Evolutionary conservation across 148 eudicot species (phyloP), one percentile per base, ranked within the genome.

Genomic region (Tetragonia tetragonoides): DNA sequence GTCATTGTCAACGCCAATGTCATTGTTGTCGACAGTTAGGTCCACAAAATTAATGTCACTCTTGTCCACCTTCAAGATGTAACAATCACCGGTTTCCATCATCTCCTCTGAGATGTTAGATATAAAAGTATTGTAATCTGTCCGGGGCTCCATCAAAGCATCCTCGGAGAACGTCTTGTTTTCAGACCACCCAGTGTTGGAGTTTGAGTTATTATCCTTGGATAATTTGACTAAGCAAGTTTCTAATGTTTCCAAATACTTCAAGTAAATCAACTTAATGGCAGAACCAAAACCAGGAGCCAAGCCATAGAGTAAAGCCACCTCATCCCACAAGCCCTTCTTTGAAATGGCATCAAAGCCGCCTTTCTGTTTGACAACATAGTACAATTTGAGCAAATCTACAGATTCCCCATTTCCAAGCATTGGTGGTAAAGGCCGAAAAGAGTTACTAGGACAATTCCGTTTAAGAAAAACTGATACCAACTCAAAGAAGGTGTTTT

Each of bases 311-410:
- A 87, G 83, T 56, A 81, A 80, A 61, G 86, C 94, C 44, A 91
- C 87, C 34, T 59, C 83, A 85, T 82, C 88, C 93, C 95, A 92
- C 79, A 77, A 59, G 47, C 80, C 86, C 72, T 83, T 81, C 46
- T 39, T 41, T 4, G 89, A 76, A 73, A 94, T 86, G 10, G 62
- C 74, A 11, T 87, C 83, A 72, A 87, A 86, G 46, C 95, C 94
- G 60, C 94, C 96, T 77, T 83, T 85, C 44, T 81, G 78, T 59
- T 80, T 84, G 83, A 90, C 97, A 69, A 83, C 75, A 79, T 83
- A 80, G 75, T 79, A 89, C 23, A 92, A 84, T 73, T 86, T 83
- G 39, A 84, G 81, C 86, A 90, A 86, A 88, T 94, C 90, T 73
- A 89, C 84, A 5, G 80, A 60, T 47, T 86, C 74, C 75, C 90